These are phyloP conservation scores for Arthrobotrys conoides DNA, from an alignment of 2,329 filamentous ascomycete species.

Conservation along the genomic window DNA sequence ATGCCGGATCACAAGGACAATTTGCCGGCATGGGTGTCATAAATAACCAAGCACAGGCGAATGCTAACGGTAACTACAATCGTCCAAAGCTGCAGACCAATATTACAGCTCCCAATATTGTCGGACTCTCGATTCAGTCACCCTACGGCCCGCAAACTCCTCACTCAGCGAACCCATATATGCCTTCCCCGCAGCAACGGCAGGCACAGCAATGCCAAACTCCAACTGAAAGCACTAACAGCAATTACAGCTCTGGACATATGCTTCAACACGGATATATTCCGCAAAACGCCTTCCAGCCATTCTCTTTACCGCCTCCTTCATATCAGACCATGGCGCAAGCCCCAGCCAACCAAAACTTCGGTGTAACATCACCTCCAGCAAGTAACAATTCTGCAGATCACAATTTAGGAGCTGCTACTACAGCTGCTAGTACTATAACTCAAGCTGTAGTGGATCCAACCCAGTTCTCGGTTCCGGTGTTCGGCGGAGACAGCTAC, in stretches of 20 bases:
- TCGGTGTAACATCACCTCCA: conserved; percentile 66
- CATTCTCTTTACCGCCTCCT: conserved; percentile 64
- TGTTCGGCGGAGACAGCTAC: conserved; percentile 86
- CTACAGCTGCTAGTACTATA: conserved; percentile 68
- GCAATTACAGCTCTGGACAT: conserved; percentile 58
- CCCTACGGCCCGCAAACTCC: conserved; percentile 63
- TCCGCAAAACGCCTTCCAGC: conserved; percentile 66
- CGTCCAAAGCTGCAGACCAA: conserved; percentile 63
- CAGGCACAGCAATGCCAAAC: conserved; percentile 56
- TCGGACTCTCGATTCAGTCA: conserved; percentile 62
- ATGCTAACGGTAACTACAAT: conserved; percentile 40
- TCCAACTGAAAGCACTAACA: conserved; percentile 52
- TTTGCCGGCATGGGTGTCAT: conserved; percentile 44
- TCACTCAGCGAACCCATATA: conserved; percentile 61
- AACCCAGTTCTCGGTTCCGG: conserved; percentile 77
- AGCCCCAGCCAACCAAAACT: conserved; percentile 63
- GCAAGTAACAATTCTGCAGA: conserved; percentile 66
- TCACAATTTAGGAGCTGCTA: conserved; percentile 62
- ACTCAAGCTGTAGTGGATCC: conserved; percentile 66
- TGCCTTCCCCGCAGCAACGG: conserved; percentile 58
- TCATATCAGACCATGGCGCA: conserved; percentile 64
- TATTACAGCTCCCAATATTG: conserved; percentile 62
- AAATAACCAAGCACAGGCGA: conserved; percentile 39
- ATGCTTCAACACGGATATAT: conserved; percentile 65
- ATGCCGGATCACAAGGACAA: conserved; percentile 43